phyloP scores from a whole-genome alignment of 305 asterid species.

The Fraxinus nigra region DNA sequence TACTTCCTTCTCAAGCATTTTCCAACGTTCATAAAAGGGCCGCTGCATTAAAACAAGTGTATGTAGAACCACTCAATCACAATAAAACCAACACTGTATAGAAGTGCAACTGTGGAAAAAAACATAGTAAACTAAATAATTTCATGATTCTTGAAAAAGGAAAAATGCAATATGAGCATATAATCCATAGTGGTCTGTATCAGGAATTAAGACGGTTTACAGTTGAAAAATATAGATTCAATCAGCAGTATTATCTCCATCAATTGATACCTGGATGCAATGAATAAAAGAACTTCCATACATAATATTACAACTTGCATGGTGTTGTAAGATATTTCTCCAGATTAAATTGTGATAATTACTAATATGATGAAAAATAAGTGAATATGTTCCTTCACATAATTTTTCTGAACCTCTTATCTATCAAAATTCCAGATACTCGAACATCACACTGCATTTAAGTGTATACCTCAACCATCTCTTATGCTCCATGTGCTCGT shows the following conservation, averaged over 20 bases:
- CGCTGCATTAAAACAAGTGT: slow-evolving; percentile 50
- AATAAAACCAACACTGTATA: neutral
- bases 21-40: slow-evolving; percentile 94
- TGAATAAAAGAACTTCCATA: neutral
- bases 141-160: neutral
- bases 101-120: neutral
- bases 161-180: neutral
- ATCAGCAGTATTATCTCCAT: neutral
- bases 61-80: slow-evolving; percentile 6
- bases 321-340: neutral
- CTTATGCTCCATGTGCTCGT: neutral
- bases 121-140: neutral
- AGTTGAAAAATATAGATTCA: no score
- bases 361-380: neutral
- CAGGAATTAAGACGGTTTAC: neutral
- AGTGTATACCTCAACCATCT: neutral
- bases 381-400: neutral
- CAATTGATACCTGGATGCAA: neutral
- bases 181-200: neutral
- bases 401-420: neutral
- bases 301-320: neutral
- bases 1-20: slow-evolving; percentile 89
- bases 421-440: neutral
- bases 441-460: neutral
- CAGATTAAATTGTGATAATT: neutral